Conservation (phyloP, 140 eudicot genomes). For the Anethum foeniculum region DNA sequence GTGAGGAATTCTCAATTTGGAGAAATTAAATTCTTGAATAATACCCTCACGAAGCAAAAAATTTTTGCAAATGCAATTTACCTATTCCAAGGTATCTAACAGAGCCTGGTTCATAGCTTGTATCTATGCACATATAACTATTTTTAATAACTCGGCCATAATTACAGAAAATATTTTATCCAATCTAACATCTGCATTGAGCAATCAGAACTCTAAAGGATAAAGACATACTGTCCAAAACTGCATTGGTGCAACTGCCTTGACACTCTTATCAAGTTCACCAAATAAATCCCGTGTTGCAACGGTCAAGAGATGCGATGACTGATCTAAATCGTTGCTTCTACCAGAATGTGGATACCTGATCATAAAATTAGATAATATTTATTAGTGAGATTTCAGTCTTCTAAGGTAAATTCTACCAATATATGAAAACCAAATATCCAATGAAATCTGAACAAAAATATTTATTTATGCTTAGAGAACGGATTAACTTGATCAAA, state of each 20-base stretch:
- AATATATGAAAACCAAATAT: neutral
- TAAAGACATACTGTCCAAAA: conserved; percentile 62
- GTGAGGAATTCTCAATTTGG: neutral
- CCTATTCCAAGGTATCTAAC: neutral
- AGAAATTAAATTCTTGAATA: neutral
- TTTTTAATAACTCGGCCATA: neutral
- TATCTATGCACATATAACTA: neutral
- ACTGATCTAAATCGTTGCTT: conserved; percentile 69
- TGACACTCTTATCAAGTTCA: conserved; percentile 90
- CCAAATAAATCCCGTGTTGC: conserved; percentile 84
- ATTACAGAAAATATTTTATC: neutral
- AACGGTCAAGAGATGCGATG: conserved; percentile 88
- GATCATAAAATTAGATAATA: conserved; percentile 9
- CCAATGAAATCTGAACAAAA: neutral
- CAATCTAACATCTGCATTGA: neutral
- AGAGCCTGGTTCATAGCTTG: neutral
- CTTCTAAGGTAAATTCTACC: neutral
- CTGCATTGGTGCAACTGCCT: conserved; percentile 97
- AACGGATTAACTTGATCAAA: conserved; percentile 48
- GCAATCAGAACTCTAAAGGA: neutral
- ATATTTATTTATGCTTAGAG: neutral
- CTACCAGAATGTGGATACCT: conserved; percentile 80
- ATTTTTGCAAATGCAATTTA: neutral
- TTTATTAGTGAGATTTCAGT: neutral
- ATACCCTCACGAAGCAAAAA: neutral